Percentiles rank a stretch among this genome's conserved stretches.
Conservation (phyloP, 345 rosid genomes). For the Schrenkiella parvula region DNA sequence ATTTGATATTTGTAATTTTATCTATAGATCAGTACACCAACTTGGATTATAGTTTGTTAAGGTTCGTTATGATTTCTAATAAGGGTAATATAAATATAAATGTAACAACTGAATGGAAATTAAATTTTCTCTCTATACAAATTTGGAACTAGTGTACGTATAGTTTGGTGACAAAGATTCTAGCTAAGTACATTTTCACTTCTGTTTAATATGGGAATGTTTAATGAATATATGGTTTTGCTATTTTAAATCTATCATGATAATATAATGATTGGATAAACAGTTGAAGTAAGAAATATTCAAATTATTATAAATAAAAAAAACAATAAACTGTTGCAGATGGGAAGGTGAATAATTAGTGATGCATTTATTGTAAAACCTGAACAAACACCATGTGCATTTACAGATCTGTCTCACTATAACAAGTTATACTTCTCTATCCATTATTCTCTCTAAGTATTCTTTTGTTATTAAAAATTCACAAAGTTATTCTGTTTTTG, state of each 20-base stretch:
- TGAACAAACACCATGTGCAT: constrained; percentile 20
- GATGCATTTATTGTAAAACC: constrained; percentile 20
- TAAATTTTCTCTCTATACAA: not conserved
- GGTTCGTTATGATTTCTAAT: not conserved
- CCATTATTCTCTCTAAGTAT: not conserved
- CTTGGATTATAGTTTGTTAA: not conserved
- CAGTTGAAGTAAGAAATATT: not conserved
- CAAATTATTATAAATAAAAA: not conserved
- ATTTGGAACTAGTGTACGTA: not conserved
- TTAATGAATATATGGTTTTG: not conserved
- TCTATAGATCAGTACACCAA: not conserved
- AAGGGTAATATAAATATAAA: not conserved
- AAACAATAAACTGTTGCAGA: constrained; percentile 1
- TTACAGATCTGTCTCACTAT: constrained; percentile 2
- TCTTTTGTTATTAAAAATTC: not conserved
- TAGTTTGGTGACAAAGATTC: not conserved
- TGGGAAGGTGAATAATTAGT: constrained; percentile 14
- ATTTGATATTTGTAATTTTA: not conserved
- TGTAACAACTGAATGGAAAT: not conserved
- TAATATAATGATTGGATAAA: not conserved
- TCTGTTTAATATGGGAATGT: constrained; percentile 16
- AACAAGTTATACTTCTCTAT: not conserved
- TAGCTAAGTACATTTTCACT: not conserved
- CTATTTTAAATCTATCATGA: not conserved
- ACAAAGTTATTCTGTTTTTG: not conserved